A percentile compares a stretch with the other conserved stretches of the same genome.
These are phyloP conservation scores for Aristolochia californica DNA, from an alignment of 164 flowering plant genomes.

Conservation along the genomic window DNA sequence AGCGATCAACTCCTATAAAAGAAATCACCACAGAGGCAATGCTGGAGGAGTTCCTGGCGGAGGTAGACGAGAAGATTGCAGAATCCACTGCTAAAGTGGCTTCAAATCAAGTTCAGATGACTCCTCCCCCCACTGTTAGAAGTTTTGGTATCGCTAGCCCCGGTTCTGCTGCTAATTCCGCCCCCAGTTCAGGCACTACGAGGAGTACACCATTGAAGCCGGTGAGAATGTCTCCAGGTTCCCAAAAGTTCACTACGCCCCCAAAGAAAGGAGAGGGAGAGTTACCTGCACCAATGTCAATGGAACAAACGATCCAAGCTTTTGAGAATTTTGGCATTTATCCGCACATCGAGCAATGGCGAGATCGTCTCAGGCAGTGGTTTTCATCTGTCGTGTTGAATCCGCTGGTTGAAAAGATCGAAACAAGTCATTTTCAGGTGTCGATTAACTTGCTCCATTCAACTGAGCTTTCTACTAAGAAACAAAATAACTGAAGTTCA, in stretches of 20 bases:
- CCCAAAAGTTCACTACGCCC: conserved; percentile 82
- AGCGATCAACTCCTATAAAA: conserved; percentile 29
- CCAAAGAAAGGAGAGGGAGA: conserved; percentile 93
- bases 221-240: conserved; percentile 89
- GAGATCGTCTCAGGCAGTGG: conserved; percentile 91
- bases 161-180: conserved; percentile 35
- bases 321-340: conserved; percentile 66
- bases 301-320: conserved; percentile 77
- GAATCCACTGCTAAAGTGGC: conserved; percentile 62
- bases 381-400: conserved; percentile 71
- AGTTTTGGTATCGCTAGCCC: conserved; percentile 60
- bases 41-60: conserved; percentile 70
- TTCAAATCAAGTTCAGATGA: conserved; percentile 8
- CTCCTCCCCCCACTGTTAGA: conserved; percentile 59
- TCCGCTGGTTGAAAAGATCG: conserved; percentile 75
- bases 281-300: conserved; percentile 78
- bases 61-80: conserved; percentile 63
- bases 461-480: background rate
- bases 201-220: conserved; percentile 90
- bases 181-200: conserved; percentile 64
- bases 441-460: background rate
- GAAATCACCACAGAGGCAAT: conserved; percentile 61
- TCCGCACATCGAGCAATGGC: conserved; percentile 91
- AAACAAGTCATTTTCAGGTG: conserved; percentile 81
- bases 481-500: background rate